Conservation (phyloP, 257 asterid genomes). For the Parsonsia alboflavescens region DNA sequence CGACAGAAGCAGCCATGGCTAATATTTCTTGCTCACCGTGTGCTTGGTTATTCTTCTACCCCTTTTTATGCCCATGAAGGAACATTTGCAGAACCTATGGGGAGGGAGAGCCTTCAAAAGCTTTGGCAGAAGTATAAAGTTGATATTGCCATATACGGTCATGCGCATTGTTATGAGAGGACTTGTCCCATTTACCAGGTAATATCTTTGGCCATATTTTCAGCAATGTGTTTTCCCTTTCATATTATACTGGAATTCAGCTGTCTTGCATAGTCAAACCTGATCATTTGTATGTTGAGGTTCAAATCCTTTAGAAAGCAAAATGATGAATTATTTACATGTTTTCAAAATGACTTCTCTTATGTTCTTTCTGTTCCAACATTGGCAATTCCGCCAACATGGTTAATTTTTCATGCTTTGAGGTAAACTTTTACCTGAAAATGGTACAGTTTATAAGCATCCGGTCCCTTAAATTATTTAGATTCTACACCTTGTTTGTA, state of each 20-base stretch:
- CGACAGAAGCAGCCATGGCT: slow-evolving; percentile 90
- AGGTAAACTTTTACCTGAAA: background rate
- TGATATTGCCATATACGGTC: slow-evolving; percentile 76
- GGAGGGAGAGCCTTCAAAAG: slow-evolving; percentile 77
- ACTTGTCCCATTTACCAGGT: slow-evolving; percentile 85
- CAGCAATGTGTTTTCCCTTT: background rate
- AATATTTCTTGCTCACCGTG: slow-evolving; percentile 76
- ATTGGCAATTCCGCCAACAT: background rate
- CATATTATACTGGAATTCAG: background rate
- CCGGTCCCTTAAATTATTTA: background rate
- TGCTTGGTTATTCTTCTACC: slow-evolving; percentile 72
- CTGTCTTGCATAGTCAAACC: background rate
- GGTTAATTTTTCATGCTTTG: background rate
- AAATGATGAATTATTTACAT: background rate
- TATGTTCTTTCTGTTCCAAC: background rate
- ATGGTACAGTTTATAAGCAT: background rate
- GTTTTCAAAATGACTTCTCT: background rate
- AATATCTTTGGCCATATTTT: background rate
- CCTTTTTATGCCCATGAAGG: slow-evolving; percentile 50
- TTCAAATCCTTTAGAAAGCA: background rate
- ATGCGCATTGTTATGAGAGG: slow-evolving; percentile 69
- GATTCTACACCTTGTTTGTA: background rate
- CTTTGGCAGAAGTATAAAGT: slow-evolving; percentile 94
- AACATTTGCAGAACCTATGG: slow-evolving; percentile 87
- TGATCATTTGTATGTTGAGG: background rate